Percentiles rank a stretch among this genome's conserved stretches.
These are phyloP conservation scores for Ephemerocybe angulata DNA, from an alignment of 768 basidiomycete genomes.

Conservation along the genomic window DNA sequence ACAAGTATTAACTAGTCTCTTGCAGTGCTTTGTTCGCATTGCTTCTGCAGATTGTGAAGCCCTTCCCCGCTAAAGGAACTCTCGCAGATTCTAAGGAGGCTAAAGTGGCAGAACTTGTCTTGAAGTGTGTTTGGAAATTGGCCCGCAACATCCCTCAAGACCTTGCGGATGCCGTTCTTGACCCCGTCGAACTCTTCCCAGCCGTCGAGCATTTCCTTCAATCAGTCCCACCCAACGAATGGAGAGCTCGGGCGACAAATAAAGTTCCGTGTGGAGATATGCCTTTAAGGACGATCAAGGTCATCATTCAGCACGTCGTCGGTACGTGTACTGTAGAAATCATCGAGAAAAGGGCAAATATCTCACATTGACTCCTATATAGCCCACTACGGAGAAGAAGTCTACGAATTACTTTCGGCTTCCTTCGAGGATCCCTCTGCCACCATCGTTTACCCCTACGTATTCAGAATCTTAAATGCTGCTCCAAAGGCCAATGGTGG, in stretches of 20 bases:
- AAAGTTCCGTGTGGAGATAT: slow-evolving; percentile 95
- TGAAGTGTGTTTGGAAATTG: slow-evolving; percentile 98
- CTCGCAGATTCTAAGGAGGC: slow-evolving; percentile 74
- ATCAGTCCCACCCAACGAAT: slow-evolving; percentile 92
- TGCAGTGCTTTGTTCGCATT: slow-evolving; percentile 74
- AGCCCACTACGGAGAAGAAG: slow-evolving; percentile 85
- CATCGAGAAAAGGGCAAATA: too few relatives aligned
- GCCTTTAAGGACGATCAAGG: slow-evolving; percentile 96
- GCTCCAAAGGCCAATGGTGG: slow-evolving; percentile 42
- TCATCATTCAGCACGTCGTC: slow-evolving; percentile 95
- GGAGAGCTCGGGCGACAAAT: slow-evolving; percentile 87
- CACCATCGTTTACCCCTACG: slow-evolving; percentile 95
- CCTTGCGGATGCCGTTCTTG: slow-evolving; percentile 71
- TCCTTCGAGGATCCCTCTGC: slow-evolving; percentile 96
- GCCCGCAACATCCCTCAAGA: slow-evolving; percentile 93
- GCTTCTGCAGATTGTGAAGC: slow-evolving; percentile 77
- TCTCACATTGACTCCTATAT: neutral
- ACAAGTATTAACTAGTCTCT: slow-evolving; percentile 4
- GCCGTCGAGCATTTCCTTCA: slow-evolving; percentile 93
- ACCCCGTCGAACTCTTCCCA: slow-evolving; percentile 85
- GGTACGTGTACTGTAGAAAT: slow-evolving; percentile 57
- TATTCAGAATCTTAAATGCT: slow-evolving; percentile 86
- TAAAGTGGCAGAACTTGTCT: slow-evolving; percentile 86
- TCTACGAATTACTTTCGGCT: slow-evolving; percentile 85
- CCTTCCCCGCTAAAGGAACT: slow-evolving; percentile 75